phyloP scores from a whole-genome alignment of 2,329 filamentous ascomycete species.

The Colletotrichum scovillei region DNA sequence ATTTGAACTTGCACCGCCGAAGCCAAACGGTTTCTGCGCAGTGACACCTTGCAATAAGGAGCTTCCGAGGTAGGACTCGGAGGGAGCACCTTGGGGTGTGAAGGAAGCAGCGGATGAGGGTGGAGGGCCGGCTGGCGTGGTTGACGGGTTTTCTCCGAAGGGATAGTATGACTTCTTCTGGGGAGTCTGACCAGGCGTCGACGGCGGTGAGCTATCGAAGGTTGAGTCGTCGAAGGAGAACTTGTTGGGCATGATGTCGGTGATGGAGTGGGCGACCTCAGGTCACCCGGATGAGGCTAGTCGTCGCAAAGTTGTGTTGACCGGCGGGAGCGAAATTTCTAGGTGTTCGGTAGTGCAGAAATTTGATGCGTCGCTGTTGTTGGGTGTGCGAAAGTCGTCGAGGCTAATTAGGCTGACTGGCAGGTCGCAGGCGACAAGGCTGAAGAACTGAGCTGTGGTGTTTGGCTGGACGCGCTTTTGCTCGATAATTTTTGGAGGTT shows the following conservation, averaged over 20 bases:
- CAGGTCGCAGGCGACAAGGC: slow-evolving; percentile 7
- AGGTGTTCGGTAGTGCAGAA: not conserved
- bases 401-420: not conserved
- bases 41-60: slow-evolving; percentile 60
- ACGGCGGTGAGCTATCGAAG: slow-evolving; percentile 54
- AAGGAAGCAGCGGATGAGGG: slow-evolving; percentile 65
- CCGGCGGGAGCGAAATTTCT: not conserved
- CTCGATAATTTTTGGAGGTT: slow-evolving; percentile 38
- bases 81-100: slow-evolving; percentile 67
- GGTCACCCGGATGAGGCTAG: slow-evolving; percentile 27
- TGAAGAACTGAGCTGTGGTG: slow-evolving; percentile 1
- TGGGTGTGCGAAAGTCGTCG: not conserved
- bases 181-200: slow-evolving; percentile 54
- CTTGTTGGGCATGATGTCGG: slow-evolving; percentile 50
- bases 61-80: slow-evolving; percentile 65
- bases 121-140: slow-evolving; percentile 64
- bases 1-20: slow-evolving; percentile 47
- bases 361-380: not conserved
- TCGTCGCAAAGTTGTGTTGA: slow-evolving; percentile 1
- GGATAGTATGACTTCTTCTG: slow-evolving; percentile 44
- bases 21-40: slow-evolving; percentile 52
- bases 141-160: slow-evolving; percentile 60
- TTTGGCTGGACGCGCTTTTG: slow-evolving; percentile 31
- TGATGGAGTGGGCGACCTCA: slow-evolving; percentile 25
- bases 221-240: slow-evolving; percentile 57